Percentiles rank a stretch among this genome's conserved stretches.
Evolutionary conservation across 208 protist genomes (phyloP).

Genomic region (Crithidia mellificae): DNA sequence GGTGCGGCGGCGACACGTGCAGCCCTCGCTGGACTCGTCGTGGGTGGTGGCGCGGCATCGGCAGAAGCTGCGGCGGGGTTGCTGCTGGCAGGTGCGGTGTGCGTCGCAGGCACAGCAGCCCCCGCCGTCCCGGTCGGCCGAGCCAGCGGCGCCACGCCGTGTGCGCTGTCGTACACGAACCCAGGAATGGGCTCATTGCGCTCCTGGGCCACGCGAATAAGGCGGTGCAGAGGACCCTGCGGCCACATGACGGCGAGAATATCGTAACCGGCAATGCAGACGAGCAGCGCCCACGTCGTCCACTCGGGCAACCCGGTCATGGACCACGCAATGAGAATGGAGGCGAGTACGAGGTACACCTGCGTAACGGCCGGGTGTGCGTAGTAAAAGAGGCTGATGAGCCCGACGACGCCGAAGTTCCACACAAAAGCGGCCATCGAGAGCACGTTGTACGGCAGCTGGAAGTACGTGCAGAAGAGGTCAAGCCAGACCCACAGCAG

Average conservation of each 20-base stretch:
- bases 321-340: slow-evolving; percentile 71
- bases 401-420: slow-evolving; percentile 79
- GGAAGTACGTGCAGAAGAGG: slow-evolving; percentile 75
- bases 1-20: neutral
- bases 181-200: slow-evolving; percentile 79
- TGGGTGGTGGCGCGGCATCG: too few relatives aligned
- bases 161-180: slow-evolving; percentile 76
- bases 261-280: slow-evolving; percentile 83
- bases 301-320: slow-evolving; percentile 79
- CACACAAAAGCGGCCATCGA: slow-evolving; percentile 67
- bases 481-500: slow-evolving; percentile 85
- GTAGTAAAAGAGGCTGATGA: slow-evolving; percentile 84
- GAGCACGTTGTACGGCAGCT: slow-evolving; percentile 78
- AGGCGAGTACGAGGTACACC: slow-evolving; percentile 72
- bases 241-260: slow-evolving; percentile 80
- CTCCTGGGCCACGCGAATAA: slow-evolving; percentile 62
- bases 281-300: slow-evolving; percentile 83
- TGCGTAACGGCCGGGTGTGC: slow-evolving; percentile 74
- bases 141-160: slow-evolving; percentile 7
- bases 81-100: neutral
- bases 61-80: neutral
- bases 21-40: neutral
- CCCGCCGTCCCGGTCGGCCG: too few relatives aligned
- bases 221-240: slow-evolving; percentile 72
- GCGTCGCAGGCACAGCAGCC: too few relatives aligned